Percentiles rank a stretch among this genome's conserved stretches.
These are phyloP conservation scores for Favolaschia claudopus DNA, from an alignment of 768 basidiomycete genomes.

Conservation along the genomic window DNA sequence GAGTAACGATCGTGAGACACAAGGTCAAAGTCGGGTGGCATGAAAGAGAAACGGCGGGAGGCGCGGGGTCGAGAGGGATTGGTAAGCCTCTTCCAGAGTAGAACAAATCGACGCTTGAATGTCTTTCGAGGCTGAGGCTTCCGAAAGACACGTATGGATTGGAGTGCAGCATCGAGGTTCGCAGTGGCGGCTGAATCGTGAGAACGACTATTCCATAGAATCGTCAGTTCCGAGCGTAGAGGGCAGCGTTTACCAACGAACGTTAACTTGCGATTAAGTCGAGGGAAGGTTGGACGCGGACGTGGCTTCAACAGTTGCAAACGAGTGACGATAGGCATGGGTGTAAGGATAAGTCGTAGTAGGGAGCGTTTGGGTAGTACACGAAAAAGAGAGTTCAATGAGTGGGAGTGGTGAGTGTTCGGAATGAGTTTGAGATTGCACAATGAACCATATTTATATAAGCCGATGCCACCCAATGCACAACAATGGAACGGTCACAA, in stretches of 20 bases:
- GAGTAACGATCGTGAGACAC: conserved; percentile 20
- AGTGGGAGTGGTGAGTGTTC: too few relatives aligned
- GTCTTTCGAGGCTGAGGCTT: conserved; percentile 19
- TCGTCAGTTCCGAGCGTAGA: not conserved
- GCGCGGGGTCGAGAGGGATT: conserved; percentile 29
- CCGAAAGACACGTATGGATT: not conserved
- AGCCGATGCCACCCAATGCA: not conserved
- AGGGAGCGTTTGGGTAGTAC: too few relatives aligned
- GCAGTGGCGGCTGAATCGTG: not conserved
- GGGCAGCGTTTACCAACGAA: conserved; percentile 2
- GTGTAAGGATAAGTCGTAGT: too few relatives aligned
- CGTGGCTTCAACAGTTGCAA: not conserved
- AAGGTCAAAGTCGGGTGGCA: conserved; percentile 42
- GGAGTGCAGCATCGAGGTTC: conserved; percentile 6
- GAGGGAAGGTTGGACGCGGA: not conserved
- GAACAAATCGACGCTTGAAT: conserved; percentile 34
- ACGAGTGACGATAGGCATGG: conserved; percentile 1
- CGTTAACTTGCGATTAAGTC: not conserved
- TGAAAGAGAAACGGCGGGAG: conserved; percentile 41
- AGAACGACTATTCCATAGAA: not conserved
- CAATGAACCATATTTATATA: conserved; percentile 3
- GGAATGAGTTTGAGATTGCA: not conserved
- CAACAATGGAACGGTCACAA: conserved; percentile 10
- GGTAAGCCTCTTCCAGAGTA: conserved; percentile 42
- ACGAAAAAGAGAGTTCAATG: too few relatives aligned